Conservation (phyloP, 73 alveolate species). For the Breviolum minutum region DNA sequence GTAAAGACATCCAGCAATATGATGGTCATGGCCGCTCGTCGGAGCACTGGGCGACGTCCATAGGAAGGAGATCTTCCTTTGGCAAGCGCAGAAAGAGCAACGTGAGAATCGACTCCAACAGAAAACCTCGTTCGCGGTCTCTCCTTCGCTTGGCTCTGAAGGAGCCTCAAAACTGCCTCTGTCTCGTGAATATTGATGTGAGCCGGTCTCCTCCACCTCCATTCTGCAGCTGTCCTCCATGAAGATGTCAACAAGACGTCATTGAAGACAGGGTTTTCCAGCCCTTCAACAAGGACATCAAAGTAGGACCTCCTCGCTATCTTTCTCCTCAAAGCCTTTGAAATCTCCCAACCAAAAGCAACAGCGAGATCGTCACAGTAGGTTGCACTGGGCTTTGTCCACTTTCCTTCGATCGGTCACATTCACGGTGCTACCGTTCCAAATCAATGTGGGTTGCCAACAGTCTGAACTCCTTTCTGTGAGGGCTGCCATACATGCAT, state of each 20-base stretch:
- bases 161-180: neutral
- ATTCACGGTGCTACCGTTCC: neutral
- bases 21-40: neutral
- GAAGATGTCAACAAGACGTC: neutral
- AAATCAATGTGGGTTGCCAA: neutral
- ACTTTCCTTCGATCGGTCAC: neutral
- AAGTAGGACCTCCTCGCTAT: neutral
- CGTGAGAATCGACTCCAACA: neutral
- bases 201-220: neutral
- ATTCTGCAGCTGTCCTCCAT: neutral
- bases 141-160: neutral
- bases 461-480: neutral
- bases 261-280: neutral
- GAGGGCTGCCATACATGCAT: neutral
- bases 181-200: neutral
- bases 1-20: neutral
- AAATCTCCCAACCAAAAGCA: neutral
- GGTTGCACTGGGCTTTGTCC: neutral
- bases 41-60: neutral
- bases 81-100: neutral
- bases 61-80: neutral
- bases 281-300: neutral
- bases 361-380: neutral
- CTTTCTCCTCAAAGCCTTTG: neutral
- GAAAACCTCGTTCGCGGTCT: too few relatives aligned